These are phyloP conservation scores for Populus nigra DNA, from an alignment of 345 rosid species.

Conservation along the genomic window DNA sequence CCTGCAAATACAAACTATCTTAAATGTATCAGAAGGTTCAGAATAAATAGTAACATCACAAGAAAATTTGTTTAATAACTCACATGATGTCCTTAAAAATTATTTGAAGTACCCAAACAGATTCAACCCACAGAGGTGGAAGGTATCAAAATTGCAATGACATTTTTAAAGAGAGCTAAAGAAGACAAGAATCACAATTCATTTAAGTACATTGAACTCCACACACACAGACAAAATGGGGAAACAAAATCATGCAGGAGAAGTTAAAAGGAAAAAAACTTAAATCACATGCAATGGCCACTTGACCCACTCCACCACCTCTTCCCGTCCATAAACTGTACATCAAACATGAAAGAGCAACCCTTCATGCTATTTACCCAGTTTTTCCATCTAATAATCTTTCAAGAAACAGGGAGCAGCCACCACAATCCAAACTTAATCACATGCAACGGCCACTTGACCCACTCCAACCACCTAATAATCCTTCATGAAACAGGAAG, in stretches of 20 bases:
- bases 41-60: too few species aligned
- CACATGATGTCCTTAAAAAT: too few species aligned
- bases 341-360: neutral
- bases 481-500: neutral
- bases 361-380: neutral
- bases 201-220: neutral
- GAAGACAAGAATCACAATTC: neutral
- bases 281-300: too few species aligned
- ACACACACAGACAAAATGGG: too few species aligned
- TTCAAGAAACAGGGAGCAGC: neutral
- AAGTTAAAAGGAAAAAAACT: neutral
- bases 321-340: neutral
- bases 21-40: too few species aligned
- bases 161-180: neutral
- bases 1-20: slow-evolving; percentile 39
- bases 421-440: neutral
- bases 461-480: neutral
- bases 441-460: neutral
- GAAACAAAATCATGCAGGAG: too few species aligned
- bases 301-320: neutral
- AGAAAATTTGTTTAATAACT: neutral
- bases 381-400: neutral
- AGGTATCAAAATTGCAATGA: neutral
- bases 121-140: neutral
- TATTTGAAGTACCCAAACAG: neutral